Evolutionary conservation across 805 yeast species (phyloP).

Genomic region (Wickerhamomyces mucosus): DNA sequence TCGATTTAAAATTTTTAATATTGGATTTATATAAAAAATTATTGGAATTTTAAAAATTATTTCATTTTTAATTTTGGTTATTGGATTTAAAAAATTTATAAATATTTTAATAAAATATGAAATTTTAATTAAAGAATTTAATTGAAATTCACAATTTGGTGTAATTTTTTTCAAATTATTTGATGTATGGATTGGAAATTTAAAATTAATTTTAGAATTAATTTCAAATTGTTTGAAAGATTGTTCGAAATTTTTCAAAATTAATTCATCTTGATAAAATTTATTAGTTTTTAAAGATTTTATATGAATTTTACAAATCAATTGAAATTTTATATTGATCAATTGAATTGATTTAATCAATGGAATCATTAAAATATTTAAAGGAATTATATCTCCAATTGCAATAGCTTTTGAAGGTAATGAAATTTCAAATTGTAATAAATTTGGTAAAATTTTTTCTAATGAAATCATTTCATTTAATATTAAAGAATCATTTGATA

Average conservation of each 20-base stretch:
- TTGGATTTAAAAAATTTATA: constrained; percentile 57
- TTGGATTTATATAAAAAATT: constrained; percentile 61
- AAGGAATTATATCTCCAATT: constrained; percentile 66
- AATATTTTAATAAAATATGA: constrained; percentile 75
- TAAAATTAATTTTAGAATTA: constrained; percentile 55
- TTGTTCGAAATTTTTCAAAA: constrained; percentile 41
- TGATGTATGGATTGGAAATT: constrained; percentile 54
- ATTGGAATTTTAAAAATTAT: constrained; percentile 81
- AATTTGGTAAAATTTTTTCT: constrained; percentile 84
- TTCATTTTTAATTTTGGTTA: constrained; percentile 81
- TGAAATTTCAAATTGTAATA: constrained; percentile 78
- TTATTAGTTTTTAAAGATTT: constrained; percentile 44
- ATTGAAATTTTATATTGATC: constrained; percentile 55
- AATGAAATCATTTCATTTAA: constrained; percentile 81
- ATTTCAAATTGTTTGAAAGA: constrained; percentile 29
- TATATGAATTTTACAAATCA: constrained; percentile 55
- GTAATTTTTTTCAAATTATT: constrained; percentile 61
- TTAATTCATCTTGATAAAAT: constrained; percentile 50
- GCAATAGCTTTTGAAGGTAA: constrained; percentile 84
- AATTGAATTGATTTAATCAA: constrained; percentile 65
- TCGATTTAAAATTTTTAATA: constrained; percentile 46
- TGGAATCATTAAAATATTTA: constrained; percentile 67
- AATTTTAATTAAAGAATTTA: constrained; percentile 50
- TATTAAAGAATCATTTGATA: constrained; percentile 64
- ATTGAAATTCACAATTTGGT: constrained; percentile 69